Base-by-base conservation (phyloP, 192 early-diverging fungal genomes). In the Gigaspora rosea region DNA sequence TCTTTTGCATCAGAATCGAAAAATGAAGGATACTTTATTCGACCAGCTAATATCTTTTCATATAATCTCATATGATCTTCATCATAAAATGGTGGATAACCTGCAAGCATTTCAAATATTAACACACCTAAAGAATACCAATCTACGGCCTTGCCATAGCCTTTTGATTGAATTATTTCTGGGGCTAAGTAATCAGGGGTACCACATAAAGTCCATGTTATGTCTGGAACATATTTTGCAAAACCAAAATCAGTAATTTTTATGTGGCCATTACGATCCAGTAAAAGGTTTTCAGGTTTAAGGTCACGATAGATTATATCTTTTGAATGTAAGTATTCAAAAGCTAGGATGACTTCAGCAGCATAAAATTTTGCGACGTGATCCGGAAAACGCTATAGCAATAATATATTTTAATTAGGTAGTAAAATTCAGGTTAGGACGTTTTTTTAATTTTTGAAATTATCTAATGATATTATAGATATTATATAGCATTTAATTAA, bases 41-140 rank as follows among this genome's bases (percentile, higher is more conserved):
- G 90, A 46, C 96, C 94, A 2, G 88, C 87, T 76, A 98, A 83
- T 66, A 98, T 97, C 85, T 96, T 96, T 84, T 96, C 96, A 78
- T 97, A 97, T 67, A 97, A 78, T 71, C 93, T 91, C 82, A 95
- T 91, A 80, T 94, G 95, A 80, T 96, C 94, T 72, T 97, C 95
- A 85, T 96, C 96, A 78, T 94, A 95, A 86, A 97, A 97, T 52
- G 96, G 96, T 65, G 96, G 96, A 78, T 95, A 91, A 61, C 95
- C 95, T 8, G 95, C 95, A 36, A 96, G 86, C 96, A 97, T 97
- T 85, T 96, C 95, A 79, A 95, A 96, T 65, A 97, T 94, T 58
- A 97, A 79, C 63, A 97, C 89, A 47, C 96, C 96, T 78, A 97
- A 89, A 58, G 95, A 92, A 89, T 93, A 97, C 96, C 96, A 97